Base-by-base conservation (phyloP, 2,329 filamentous ascomycete genomes). In the Scedosporium dehoogii region DNA sequence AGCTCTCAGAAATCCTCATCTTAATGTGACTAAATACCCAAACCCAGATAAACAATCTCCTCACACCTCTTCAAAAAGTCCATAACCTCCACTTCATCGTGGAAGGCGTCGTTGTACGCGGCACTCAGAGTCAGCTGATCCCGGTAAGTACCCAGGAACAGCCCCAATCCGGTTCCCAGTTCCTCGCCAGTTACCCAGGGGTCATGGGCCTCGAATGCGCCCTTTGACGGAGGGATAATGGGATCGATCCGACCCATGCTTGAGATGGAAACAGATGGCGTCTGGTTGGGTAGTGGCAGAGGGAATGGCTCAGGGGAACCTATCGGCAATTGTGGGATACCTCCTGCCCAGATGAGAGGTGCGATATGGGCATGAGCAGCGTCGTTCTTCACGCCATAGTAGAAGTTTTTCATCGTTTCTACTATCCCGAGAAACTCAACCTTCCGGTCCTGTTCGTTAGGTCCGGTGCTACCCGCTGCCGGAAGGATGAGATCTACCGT, bases 161-260 rank as follows among this genome's bases (percentile, higher is more conserved):
- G n/a, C 0, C 68, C 73, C 14, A 74, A 18, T 0, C 72, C 71
- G 27, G 67, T 78, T 0, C 75, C 70, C 1, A 79, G 67, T 62
- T 79, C 77, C 62, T 79, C 77, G 0, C 76, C 77, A 0, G 76
- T 78, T 0, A 78, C 76, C 76, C 78, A 79, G 0, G 76, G 75
- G 12, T 74, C 65, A 2, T 69, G 58, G 0, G 74, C 63, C 10
- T 70, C 67, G 1, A 78, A 68, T 0, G 46, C 25, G 0, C 72
- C 73, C 2, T 66, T 65, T 2, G 63, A 65, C 0, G 69, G 68
- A 0, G 61, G 33, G 1, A 79, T 69, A 0, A 76, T 68, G 7
- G 65, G 62, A 23, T 79, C 76, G 1, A 77, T 63, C 0, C 66
- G 60, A 0, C 73, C 73, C 71, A 75, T 71, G 29, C 73, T 75